Evolutionary conservation across 768 basidiomycete genomes (phyloP), one percentile per base, ranked within the genome.

Genomic region (Mycena pura): DNA sequence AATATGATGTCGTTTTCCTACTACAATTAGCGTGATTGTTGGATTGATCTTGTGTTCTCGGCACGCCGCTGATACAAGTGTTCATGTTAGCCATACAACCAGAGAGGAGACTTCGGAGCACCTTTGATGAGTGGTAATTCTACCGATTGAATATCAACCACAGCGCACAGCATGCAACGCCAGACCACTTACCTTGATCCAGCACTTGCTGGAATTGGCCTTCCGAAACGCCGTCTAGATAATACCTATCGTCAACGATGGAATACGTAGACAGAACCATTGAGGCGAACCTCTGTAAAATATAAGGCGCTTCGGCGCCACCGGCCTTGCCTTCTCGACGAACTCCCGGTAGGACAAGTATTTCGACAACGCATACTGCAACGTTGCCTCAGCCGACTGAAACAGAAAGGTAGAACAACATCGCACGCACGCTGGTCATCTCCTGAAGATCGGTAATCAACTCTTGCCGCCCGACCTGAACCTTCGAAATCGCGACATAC

Each of bases 1-100:
- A 48, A 88, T 80, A 53, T 89, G 88, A 68, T 90, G 88, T 3
- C 89, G 82, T 69, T 94, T 95, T 15, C 90, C 92, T 5, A 94
- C 92, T 19, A 94, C 79, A 46, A 94, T 82, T 19, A 94, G 76
- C 0, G 93, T 94, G 28, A 94, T 90, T 46, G 83, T 86, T 0
- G 86, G 84, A 2, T 78, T 77, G 27, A 92, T 87, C 10, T 78
- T 77, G 2, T 89, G 68, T 6, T 85, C 81, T 0, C 51, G 61
- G 60, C 90, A 93, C 6, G 92, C 92, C 52, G 64, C 92, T 93
- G 59, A 6, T 46, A 52, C 70, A 19, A 25, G 41, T 24, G 34
- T 34, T 14, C 5, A 25, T 36, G 10, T 3, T 19, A 29, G 15
- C 41, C n/a, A 39, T 84, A 60, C 13, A 64, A 49, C 48, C 39